phyloP scores from a whole-genome alignment of 495 filamentous ascomycete species.

The Chaetomidium leptoderma region DNA sequence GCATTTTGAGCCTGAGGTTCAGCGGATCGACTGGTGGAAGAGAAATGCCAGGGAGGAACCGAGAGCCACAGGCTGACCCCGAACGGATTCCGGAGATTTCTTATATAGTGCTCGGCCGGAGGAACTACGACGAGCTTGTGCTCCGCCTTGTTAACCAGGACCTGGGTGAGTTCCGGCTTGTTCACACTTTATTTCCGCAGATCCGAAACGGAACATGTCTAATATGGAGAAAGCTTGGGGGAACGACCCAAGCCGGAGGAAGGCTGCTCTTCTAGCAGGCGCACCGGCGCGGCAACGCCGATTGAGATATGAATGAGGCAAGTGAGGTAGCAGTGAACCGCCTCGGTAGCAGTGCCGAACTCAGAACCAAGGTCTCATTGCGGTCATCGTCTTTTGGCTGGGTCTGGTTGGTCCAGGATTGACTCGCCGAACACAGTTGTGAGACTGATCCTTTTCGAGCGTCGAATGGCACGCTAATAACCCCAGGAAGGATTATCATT shows the following conservation, averaged over 20 bases:
- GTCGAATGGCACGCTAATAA: constrained; percentile 19
- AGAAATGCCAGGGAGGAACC: no score
- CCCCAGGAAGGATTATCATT: constrained; percentile 7
- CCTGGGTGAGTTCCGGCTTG: background rate
- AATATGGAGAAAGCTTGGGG: constrained; percentile 17
- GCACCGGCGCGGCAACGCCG: background rate
- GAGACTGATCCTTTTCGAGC: background rate
- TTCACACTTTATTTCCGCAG: constrained; percentile 17
- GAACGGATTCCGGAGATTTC: constrained; percentile 5
- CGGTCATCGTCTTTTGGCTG: constrained; percentile 23
- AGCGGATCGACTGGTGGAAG: no score
- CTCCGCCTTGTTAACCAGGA: background rate
- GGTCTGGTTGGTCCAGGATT: constrained; percentile 21
- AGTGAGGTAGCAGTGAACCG: background rate
- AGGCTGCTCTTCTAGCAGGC: constrained; percentile 2
- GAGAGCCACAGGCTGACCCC: background rate
- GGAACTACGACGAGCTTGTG: background rate
- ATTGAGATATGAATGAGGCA: background rate
- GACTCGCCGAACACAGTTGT: background rate
- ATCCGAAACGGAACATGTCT: constrained; percentile 19
- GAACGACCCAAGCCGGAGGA: constrained; percentile 6
- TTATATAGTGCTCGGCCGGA: constrained; percentile 14
- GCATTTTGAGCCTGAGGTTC: constrained; percentile 22
- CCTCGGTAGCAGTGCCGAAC: background rate
- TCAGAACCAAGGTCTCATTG: background rate